phyloP scores from a whole-genome alignment of 2,329 filamentous ascomycete genomes.

The Rhynchosporium graminicola region DNA sequence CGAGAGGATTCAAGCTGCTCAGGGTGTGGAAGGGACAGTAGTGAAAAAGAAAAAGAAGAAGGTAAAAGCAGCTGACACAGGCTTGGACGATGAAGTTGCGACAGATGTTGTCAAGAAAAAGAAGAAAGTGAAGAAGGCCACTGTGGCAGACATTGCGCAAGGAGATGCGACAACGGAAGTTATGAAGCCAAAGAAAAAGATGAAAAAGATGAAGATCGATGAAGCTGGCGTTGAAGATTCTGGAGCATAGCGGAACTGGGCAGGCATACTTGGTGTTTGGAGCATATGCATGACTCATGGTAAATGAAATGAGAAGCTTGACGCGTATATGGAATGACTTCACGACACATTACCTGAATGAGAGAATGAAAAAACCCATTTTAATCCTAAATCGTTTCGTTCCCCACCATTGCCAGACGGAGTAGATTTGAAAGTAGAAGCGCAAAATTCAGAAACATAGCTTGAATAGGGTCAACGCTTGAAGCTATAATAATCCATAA shows the following conservation, averaged over 20 bases:
- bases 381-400: too few species aligned
- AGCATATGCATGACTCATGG: conserved; percentile 15
- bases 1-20: conserved; percentile 70
- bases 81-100: conserved; percentile 28
- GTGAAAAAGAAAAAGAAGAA: conserved; percentile 64
- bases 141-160: conserved; percentile 34
- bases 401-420: too few species aligned
- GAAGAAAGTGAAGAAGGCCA: conserved; percentile 47
- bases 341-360: neutral
- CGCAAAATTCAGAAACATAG: too few species aligned
- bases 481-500: too few species aligned
- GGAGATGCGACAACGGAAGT: conserved; percentile 24
- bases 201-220: conserved; percentile 40
- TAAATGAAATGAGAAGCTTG: neutral
- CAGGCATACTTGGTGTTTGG: conserved; percentile 22
- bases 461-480: too few species aligned
- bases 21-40: conserved; percentile 68
- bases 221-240: conserved; percentile 18
- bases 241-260: conserved; percentile 23
- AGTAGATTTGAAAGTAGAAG: too few species aligned
- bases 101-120: conserved; percentile 49
- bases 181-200: conserved; percentile 51
- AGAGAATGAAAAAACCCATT: neutral
- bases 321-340: conserved; percentile 14
- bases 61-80: conserved; percentile 37